Evolutionary conservation across 2,329 filamentous ascomycete species (phyloP), one percentile per base, ranked within the genome.

Genomic region (Calonectria fujianensis): DNA sequence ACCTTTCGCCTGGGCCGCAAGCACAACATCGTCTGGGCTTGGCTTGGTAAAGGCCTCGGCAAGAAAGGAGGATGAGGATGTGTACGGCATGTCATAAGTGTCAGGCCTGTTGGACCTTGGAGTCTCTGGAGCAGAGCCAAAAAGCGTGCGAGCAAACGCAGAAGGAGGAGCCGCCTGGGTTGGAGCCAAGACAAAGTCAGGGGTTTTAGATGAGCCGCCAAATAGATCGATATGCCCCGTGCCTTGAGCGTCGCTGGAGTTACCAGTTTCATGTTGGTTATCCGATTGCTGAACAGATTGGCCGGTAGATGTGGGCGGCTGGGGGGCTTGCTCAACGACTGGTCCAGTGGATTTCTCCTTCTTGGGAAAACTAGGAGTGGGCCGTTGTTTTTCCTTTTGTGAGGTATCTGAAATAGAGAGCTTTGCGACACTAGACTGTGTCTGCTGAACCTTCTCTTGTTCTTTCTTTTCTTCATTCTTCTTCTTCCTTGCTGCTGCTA

Each of bases 21-120:
- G 90, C 81, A 98, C 94, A 82, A 97, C 87, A 84, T 98, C 96
- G 87, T 98, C 96, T 79, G 96, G 96, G 86, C 96, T 98, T 70
- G 96, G 96, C 83, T 92, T 92, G 88, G 93, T 89, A 87, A 98
- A 98, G 74, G 93, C 91, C 82, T 92, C 88, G 81, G 88, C 82
- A 85, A 88, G 82, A 83, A 88, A 88, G 71, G 86, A 85, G 37
- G 88, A 85, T 51, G 88, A 88, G 18, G 85, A 85, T 79, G 88
- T 85, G 74, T 91, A 91, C 67, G 90, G 89, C 81, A 91, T 85
- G 52, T 85, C 81, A 79, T 83, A 86, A 68, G 84, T 69, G 74
- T 85, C 80, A 50, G 80, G 82, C 72, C 77, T 82, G 37, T 80
- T 82, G 77, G 73, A 69, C 72, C 80, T 81, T 63, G 75, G 74